Percentiles rank a stretch among this genome's conserved stretches.
phyloP scores from a whole-genome alignment of 495 filamentous ascomycete species.

The Aspergillus affinis region DNA sequence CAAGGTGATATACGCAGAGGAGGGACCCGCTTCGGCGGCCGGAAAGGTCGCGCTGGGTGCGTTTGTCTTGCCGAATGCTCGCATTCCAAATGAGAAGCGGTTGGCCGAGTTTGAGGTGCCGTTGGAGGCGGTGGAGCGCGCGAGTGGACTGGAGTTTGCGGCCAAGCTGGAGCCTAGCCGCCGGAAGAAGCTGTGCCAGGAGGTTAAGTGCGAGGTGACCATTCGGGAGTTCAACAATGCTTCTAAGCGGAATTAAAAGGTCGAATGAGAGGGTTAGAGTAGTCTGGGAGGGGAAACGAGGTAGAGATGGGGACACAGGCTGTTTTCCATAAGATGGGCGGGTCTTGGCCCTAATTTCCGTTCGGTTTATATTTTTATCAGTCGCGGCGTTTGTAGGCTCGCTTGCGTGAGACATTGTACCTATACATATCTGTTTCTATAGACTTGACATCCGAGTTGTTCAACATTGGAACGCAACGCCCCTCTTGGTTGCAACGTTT shows the following conservation, averaged over 20 bases:
- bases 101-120: conserved; percentile 92
- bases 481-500: conserved; percentile 75
- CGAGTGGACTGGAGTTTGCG: conserved; percentile 89
- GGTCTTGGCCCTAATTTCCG: neutral
- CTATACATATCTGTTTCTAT: conserved; percentile 14
- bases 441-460: neutral
- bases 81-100: conserved; percentile 82
- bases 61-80: conserved; percentile 92
- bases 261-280: neutral
- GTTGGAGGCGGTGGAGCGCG: conserved; percentile 85
- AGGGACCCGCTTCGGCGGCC: conserved; percentile 53
- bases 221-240: conserved; percentile 71
- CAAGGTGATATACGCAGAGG: conserved; percentile 95
- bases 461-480: conserved; percentile 85
- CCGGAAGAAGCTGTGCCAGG: conserved; percentile 78
- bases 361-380: conserved; percentile 4
- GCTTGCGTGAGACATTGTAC: conserved; percentile 9
- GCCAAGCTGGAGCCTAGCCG: conserved; percentile 68
- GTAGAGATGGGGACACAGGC: neutral
- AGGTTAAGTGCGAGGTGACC: conserved; percentile 75
- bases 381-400: conserved; percentile 1
- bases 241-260: conserved; percentile 25
- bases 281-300: neutral
- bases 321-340: neutral
- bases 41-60: conserved; percentile 87